Conservation (phyloP, 768 basidiomycete species). For the Lanmaoa pseudosensibilis region DNA sequence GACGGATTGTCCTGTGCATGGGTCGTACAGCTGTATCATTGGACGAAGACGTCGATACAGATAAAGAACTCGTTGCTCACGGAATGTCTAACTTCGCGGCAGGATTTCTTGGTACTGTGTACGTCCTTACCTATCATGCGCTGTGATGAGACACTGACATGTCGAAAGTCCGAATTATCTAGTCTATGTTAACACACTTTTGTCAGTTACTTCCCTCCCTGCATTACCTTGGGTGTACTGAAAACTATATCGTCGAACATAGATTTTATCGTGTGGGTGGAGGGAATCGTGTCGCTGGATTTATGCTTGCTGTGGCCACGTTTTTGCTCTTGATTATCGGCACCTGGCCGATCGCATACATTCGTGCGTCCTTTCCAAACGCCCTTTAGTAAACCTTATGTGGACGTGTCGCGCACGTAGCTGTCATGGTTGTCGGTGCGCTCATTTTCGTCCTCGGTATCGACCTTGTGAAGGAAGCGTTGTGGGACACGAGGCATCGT, state of each 20-base stretch:
- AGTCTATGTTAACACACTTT: constrained; percentile 82
- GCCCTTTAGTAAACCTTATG: neutral
- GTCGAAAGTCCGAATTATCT: constrained; percentile 72
- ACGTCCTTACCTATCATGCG: constrained; percentile 29
- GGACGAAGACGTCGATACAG: constrained; percentile 84
- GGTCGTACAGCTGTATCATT: constrained; percentile 72
- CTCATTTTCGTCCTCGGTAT: constrained; percentile 94
- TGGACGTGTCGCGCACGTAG: constrained; percentile 37
- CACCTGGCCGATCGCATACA: constrained; percentile 86
- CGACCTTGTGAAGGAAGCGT: constrained; percentile 90
- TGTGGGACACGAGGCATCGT: constrained; percentile 93
- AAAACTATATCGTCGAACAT: neutral
- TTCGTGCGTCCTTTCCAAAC: constrained; percentile 58
- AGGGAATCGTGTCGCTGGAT: constrained; percentile 76
- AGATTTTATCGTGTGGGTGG: constrained; percentile 95
- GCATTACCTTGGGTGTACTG: neutral
- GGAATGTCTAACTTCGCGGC: constrained; percentile 88
- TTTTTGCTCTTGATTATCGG: constrained; percentile 73
- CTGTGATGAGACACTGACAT: constrained; percentile 2
- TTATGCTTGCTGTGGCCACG: constrained; percentile 80
- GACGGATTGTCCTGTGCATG: neutral
- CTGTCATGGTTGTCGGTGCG: constrained; percentile 87
- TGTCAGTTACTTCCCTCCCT: constrained; percentile 44
- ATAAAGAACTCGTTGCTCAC: constrained; percentile 90
- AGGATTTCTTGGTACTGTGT: constrained; percentile 81